Conservation (phyloP, 345 rosid genomes). For the Syzygium grande region DNA sequence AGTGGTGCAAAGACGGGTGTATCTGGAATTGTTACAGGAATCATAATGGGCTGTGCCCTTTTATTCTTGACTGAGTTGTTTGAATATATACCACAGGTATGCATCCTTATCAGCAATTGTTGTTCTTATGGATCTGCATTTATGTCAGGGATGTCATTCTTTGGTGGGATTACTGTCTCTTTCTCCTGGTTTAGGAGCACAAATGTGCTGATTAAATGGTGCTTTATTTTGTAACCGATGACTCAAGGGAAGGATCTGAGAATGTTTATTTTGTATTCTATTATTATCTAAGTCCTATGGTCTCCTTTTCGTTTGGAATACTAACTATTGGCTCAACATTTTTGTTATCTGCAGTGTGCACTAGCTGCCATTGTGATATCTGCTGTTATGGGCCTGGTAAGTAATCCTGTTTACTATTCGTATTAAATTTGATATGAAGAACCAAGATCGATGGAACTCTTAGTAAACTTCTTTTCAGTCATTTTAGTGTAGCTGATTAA, state of each 20-base stretch:
- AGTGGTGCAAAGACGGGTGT: constrained; percentile 93
- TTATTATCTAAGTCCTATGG: not conserved
- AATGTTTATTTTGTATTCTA: not conserved
- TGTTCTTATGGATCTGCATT: not conserved
- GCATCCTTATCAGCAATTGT: constrained; percentile 8
- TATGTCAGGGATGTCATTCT: not conserved
- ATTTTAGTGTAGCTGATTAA: not conserved
- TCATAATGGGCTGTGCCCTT: constrained; percentile 78
- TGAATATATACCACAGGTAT: constrained; percentile 85
- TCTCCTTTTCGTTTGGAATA: not conserved
- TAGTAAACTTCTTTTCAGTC: not conserved
- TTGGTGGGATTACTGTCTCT: not conserved
- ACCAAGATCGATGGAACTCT: not conserved
- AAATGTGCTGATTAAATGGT: not conserved
- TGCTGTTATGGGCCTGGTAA: constrained; percentile 94
- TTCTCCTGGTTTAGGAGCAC: not conserved
- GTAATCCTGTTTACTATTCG: constrained; percentile 1
- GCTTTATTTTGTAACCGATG: not conserved
- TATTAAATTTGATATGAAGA: not conserved
- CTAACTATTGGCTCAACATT: constrained; percentile 15
- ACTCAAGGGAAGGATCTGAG: not conserved
- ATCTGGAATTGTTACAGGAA: constrained; percentile 76
- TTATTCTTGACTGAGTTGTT: constrained; percentile 81
- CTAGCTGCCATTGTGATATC: constrained; percentile 94
- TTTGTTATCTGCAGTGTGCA: constrained; percentile 62